Evolutionary conservation across 805 yeast genomes (phyloP).

Genomic region (Wickerhamomyces silvicola): DNA sequence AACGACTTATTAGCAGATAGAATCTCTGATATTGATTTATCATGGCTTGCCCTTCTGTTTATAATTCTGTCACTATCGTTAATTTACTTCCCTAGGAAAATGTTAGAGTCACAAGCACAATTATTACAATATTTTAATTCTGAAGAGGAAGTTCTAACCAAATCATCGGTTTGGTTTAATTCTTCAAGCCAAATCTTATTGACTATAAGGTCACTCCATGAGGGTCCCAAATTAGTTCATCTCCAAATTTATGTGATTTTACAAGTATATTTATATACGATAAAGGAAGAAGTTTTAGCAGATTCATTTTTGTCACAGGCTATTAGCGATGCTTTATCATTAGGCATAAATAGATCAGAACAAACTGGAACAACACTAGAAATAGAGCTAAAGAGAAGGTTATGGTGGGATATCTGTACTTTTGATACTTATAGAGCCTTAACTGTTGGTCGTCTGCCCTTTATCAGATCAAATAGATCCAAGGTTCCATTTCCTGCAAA

Average conservation of each 20-base stretch:
- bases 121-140: constrained; percentile 3
- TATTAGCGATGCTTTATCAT: background rate
- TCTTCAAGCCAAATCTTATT: constrained; percentile 14
- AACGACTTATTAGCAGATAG: constrained; percentile 4
- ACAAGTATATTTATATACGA: background rate
- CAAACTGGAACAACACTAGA: background rate
- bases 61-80: constrained; percentile 9
- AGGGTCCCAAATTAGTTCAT: too few relatives aligned
- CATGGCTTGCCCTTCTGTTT: constrained; percentile 9
- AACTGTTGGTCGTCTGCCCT: constrained; percentile 5
- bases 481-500: constrained; percentile 5
- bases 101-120: constrained; percentile 5
- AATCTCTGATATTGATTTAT: constrained; percentile 6
- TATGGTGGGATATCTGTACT: constrained; percentile 12
- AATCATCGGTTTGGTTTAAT: constrained; percentile 9
- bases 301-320: constrained; percentile 2
- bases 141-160: constrained; percentile 1
- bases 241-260: constrained; percentile 1
- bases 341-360: background rate
- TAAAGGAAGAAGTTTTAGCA: background rate
- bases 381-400: constrained; percentile 4
- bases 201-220: constrained; percentile 6
- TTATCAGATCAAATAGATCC: constrained; percentile 5
- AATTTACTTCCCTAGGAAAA: constrained; percentile 6
- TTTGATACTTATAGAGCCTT: constrained; percentile 9